These are phyloP conservation scores for Porphyra umbilicalis DNA, from an alignment of 31 red algal species.

Conservation along the genomic window DNA sequence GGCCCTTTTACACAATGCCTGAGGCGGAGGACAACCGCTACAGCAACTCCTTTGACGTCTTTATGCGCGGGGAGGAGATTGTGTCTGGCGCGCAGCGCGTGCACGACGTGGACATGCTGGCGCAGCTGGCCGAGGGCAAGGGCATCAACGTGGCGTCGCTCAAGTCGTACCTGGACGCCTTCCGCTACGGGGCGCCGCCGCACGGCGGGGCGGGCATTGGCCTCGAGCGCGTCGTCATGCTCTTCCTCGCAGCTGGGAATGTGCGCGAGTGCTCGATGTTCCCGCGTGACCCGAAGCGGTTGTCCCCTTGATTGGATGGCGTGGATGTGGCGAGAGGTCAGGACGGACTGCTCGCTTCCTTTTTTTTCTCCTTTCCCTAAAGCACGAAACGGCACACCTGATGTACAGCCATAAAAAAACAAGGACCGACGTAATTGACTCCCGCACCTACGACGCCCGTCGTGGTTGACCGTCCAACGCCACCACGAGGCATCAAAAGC, in stretches of 20 bases:
- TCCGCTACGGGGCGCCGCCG: conserved; percentile 76
- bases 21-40: conserved; percentile 66
- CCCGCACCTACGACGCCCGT: too few species aligned
- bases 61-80: conserved; percentile 98
- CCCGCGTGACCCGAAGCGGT: conserved; percentile 82
- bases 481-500: too few species aligned
- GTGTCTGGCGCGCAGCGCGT: conserved; percentile 98
- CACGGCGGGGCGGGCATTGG: conserved; percentile 96
- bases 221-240: conserved; percentile 94
- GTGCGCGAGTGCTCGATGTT: conserved; percentile 91
- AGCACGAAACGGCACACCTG: too few species aligned
- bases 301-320: conserved; percentile 65
- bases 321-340: too few species aligned
- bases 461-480: too few species aligned
- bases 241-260: conserved; percentile 88
- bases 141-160: conserved; percentile 59
- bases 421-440: too few species aligned
- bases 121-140: conserved; percentile 41
- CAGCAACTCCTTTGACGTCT: conserved; percentile 95
- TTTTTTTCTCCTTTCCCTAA: too few species aligned
- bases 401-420: too few species aligned
- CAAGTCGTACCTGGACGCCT: conserved; percentile 83
- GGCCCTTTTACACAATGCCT: conserved; percentile 98
- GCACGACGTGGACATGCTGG: conserved; percentile 76
- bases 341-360: too few species aligned